These are phyloP conservation scores for Fagopyrum homotropicum DNA, from an alignment of 148 eudicot genomes.

Conservation along the genomic window DNA sequence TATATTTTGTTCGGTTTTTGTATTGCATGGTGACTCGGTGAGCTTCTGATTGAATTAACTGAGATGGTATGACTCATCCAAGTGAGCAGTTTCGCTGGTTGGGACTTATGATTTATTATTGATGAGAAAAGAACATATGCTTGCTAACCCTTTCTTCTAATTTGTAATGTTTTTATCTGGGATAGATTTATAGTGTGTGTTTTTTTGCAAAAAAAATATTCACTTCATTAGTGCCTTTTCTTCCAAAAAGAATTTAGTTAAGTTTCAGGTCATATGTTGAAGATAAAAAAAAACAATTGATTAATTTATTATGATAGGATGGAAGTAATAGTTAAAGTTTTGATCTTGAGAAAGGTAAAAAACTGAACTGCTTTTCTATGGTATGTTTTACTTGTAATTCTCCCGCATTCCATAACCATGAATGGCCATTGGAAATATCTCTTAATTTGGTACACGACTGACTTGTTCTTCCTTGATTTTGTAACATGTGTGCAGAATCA, in stretches of 20 bases:
- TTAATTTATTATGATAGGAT: neutral
- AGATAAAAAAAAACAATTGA: neutral
- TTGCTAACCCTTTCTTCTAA: neutral
- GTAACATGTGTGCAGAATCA: slow-evolving; percentile 49
- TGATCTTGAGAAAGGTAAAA: neutral
- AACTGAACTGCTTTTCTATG: neutral
- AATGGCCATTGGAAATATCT: neutral
- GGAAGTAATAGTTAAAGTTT: neutral
- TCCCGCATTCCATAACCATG: neutral
- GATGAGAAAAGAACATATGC: neutral
- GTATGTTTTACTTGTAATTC: neutral
- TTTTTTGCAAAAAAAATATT: neutral
- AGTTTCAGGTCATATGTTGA: neutral
- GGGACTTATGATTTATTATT: neutral
- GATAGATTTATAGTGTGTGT: neutral
- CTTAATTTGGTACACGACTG: neutral
- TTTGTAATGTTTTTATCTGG: neutral
- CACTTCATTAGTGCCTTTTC: neutral
- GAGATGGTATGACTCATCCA: neutral
- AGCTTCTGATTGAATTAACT: neutral
- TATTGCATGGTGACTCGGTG: neutral
- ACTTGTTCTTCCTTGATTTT: slow-evolving; percentile 4
- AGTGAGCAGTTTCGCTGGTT: neutral
- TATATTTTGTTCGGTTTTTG: neutral
- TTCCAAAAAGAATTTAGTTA: neutral